Conservation (phyloP, 306 rosid species). For the Begonia loranthoides region DNA sequence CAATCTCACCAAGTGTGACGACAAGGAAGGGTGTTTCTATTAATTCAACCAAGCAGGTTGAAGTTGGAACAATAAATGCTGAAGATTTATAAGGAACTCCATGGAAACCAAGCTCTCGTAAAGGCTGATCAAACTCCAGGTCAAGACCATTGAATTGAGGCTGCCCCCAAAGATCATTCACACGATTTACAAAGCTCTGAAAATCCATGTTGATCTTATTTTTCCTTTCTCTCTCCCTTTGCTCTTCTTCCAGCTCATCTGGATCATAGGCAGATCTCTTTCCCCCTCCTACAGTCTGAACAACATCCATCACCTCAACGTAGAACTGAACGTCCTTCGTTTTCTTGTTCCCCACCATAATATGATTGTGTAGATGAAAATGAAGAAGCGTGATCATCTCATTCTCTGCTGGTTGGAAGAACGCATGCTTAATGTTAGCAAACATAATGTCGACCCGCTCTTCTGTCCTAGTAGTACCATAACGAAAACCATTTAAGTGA, state of each 20-base stretch:
- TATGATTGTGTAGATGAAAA: conserved; percentile 88
- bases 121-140: conserved; percentile 91
- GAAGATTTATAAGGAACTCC: conserved; percentile 92
- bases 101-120: conserved; percentile 92
- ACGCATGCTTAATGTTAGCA: conserved; percentile 77
- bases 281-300: conserved; percentile 79
- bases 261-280: conserved; percentile 92
- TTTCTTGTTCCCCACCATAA: conserved; percentile 92
- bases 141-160: conserved; percentile 72
- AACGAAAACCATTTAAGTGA: conserved; percentile 83
- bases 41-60: conserved; percentile 84
- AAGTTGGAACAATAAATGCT: conserved; percentile 77
- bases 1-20: conserved; percentile 78
- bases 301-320: conserved; percentile 89
- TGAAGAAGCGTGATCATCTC: conserved; percentile 94
- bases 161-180: conserved; percentile 90
- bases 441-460: conserved; percentile 83
- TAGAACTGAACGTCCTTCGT: conserved; percentile 90
- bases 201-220: conserved; percentile 78
- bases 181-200: conserved; percentile 79
- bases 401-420: conserved; percentile 97
- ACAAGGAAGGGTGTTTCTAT: conserved; percentile 88
- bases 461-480: conserved; percentile 69
- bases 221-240: conserved; percentile 85
- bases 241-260: conserved; percentile 96